Evolutionary conservation across 352 stramenopile species (phyloP), one percentile per base, ranked within the genome.

Genomic region (Blastocystis sp.): DNA sequence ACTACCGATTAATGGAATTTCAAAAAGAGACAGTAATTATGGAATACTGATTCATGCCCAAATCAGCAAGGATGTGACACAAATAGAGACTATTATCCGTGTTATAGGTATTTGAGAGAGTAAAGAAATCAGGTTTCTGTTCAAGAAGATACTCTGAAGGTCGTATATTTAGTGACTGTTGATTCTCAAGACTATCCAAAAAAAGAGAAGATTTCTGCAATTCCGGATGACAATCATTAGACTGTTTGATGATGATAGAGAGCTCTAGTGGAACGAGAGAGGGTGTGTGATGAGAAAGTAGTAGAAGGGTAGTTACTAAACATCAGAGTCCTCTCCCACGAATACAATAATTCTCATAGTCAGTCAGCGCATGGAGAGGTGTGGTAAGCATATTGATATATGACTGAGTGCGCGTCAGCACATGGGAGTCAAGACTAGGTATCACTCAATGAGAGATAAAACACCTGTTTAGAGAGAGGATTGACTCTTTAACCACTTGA

Each of bases 281-380:
- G 24, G 42, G 44, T 22, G 70, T 81, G 27, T 81, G 44, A 33
- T 44, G 54, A 15, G 33, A 51, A 13, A 81, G 44, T 17, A 81
- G 42, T 15, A 64, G 30, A 51, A 81, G n/a, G 1, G 70, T 54
- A 33, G 33, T 40, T 40, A 81, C 70, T 81, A 62, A n/a, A n/a
- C n/a, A n/a, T n/a, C n/a, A n/a, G n/a, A n/a, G n/a, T n/a, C n/a
- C n/a, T n/a, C 4, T 44, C 1, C 17, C 17, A 81, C 9, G 44
- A 24, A 4, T 40, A 81, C 70, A 60, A 40, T 81, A 81, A n/a
- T 81, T 62, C 17, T 62, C 35, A 60, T 81, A 81, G 15, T 15
- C 33, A n/a, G 13, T 59, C 3, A 81, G 15, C 35, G 19, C 35
- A 24, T 33, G 27, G 0, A 44, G 33, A 6, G 51, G 40, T 22